These are phyloP conservation scores for Phoenix dactylifera DNA, from an alignment of 176 grass and related monocot species.

Conservation along the genomic window DNA sequence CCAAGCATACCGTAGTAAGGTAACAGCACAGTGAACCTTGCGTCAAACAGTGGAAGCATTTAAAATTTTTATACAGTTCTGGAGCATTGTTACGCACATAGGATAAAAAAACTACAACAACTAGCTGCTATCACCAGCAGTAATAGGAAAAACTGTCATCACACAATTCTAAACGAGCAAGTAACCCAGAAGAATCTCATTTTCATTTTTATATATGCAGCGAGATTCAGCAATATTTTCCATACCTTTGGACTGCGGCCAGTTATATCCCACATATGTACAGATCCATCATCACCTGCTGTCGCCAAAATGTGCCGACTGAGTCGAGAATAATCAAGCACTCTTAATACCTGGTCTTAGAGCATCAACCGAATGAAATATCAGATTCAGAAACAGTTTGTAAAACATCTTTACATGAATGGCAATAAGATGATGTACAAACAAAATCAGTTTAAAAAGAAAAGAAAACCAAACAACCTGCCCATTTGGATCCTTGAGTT, in stretches of 20 bases:
- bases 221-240: background rate
- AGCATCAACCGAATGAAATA: constrained; percentile 29
- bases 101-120: too few species aligned
- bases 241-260: constrained; percentile 77
- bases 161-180: too few species aligned
- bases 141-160: too few species aligned
- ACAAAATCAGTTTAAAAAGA: constrained; percentile 4
- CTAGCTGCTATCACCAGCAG: too few species aligned
- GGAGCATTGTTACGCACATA: too few species aligned
- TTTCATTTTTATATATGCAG: background rate
- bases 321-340: constrained; percentile 82
- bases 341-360: constrained; percentile 74
- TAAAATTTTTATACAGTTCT: too few species aligned
- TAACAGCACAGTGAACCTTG: too few species aligned
- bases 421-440: constrained; percentile 2
- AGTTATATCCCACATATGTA: constrained; percentile 97
- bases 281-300: constrained; percentile 96
- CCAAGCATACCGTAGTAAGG: too few species aligned
- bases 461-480: constrained; percentile 44
- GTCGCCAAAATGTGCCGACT: constrained; percentile 81
- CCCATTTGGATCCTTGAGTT: constrained; percentile 95
- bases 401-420: too few species aligned
- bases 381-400: constrained; percentile 2
- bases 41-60: too few species aligned
- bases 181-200: too few species aligned